Base-by-base conservation (phyloP, 257 asterid species). In the Penstemon newberryi region DNA sequence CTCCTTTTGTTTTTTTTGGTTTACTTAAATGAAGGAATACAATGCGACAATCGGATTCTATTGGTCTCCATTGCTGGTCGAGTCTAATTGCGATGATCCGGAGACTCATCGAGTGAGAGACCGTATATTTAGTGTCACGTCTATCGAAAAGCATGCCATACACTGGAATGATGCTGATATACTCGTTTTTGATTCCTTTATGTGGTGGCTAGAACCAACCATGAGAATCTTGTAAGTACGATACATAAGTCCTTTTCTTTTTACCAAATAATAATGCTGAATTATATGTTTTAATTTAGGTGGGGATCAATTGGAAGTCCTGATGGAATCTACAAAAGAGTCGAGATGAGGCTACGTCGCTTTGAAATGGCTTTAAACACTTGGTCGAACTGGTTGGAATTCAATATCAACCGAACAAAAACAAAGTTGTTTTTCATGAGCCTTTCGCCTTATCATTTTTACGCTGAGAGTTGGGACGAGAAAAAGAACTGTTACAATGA, bases 11-110 rank as follows among this genome's bases (percentile, higher is more conserved):
- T 15, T 37, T 54, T 70, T 8, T 70, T 45, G 62, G 6, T 45
- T 56, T 11, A 36, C 6, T 7, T 13, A 33, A 52, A 60, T 72
- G 63, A 57, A 93, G 99, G 97, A 83, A 63, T 85, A 83, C 77
- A 90, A 93, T 64, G 87, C 88, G 0, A 73, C 96, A 3, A 85
- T 93, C 7, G 94, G 81, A 47, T 88, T 88, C 75, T 93, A 90
- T 47, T 93, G 98, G 98, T 84, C 95, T 0, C 98, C 97, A 1
- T 74, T 90, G 67, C 81, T 90, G 3, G 90, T 90, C 11, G 99
- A 93, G 70, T 93, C 99, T 0, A 88, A 93, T 65, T 83, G 87
- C 3, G 99, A 93, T 18, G 80, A 90, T 41, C 86, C 86, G 3
- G 41, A 39, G 39, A 58, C 65, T 50, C 95, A 90, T 56, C 76